Conservation (phyloP, 2,329 filamentous ascomycete genomes). For the Cytospora chrysosperma region DNA sequence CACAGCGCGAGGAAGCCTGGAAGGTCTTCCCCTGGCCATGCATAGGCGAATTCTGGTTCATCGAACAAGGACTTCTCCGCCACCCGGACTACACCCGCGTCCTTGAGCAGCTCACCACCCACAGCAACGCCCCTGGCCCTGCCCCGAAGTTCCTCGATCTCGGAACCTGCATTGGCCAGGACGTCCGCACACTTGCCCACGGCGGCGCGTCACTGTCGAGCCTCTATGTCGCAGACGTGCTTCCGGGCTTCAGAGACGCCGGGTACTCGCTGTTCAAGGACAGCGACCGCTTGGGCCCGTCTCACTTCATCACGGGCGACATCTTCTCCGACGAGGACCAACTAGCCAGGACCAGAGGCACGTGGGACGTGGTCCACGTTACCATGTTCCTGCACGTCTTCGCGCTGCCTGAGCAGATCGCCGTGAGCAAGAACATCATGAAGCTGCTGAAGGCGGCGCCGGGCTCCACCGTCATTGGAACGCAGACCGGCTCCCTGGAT, state of each 20-base stretch:
- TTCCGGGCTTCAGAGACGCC: slow-evolving; percentile 1
- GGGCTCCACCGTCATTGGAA: neutral
- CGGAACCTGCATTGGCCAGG: too few species aligned
- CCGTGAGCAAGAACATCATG: slow-evolving; percentile 3
- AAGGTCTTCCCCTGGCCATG: too few species aligned
- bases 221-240: neutral
- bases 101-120: too few species aligned
- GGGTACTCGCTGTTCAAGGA: slow-evolving; percentile 2
- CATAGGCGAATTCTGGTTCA: too few species aligned
- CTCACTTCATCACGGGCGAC: slow-evolving; percentile 5
- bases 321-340: slow-evolving; percentile 3
- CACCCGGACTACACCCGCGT: too few species aligned
- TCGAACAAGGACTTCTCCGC: too few species aligned
- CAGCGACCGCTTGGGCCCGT: neutral
- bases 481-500: slow-evolving; percentile 2
- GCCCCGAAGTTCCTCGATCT: too few species aligned
- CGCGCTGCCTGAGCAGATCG: slow-evolving; percentile 1
- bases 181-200: too few species aligned
- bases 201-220: neutral
- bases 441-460: neutral
- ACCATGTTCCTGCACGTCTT: slow-evolving; percentile 1
- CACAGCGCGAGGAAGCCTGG: too few species aligned
- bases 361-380: neutral
- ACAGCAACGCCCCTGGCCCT: too few species aligned
- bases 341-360: slow-evolving; percentile 1